Evolutionary conservation across 805 yeast species (phyloP).

Genomic region (Isabelozyma rhagii): DNA sequence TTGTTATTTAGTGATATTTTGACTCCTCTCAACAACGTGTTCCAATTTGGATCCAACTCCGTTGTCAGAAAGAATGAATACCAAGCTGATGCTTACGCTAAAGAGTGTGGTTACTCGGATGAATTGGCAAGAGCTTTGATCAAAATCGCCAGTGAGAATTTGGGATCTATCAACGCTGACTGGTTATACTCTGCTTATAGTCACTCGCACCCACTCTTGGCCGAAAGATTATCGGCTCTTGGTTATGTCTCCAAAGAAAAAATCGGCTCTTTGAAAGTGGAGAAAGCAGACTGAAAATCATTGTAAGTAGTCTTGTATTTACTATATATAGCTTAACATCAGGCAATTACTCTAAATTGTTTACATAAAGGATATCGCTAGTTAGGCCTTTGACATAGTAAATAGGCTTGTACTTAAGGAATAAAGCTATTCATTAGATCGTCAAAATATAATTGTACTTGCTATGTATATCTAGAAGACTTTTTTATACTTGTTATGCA

Average conservation of each 20-base stretch:
- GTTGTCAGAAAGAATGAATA: slow-evolving; percentile 85
- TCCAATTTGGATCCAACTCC: slow-evolving; percentile 64
- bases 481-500: slow-evolving; percentile 15
- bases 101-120: slow-evolving; percentile 63
- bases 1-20: slow-evolving; percentile 73
- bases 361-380: too few species aligned
- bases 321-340: background rate
- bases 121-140: slow-evolving; percentile 72
- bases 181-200: slow-evolving; percentile 85
- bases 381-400: too few species aligned
- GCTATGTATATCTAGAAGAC: background rate
- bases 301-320: background rate
- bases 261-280: slow-evolving; percentile 10
- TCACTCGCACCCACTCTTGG: slow-evolving; percentile 86
- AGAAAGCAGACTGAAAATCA: background rate
- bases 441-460: background rate
- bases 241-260: slow-evolving; percentile 45
- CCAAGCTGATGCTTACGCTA: slow-evolving; percentile 90
- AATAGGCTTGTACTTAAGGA: too few species aligned
- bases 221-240: slow-evolving; percentile 83
- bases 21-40: slow-evolving; percentile 69
- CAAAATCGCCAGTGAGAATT: slow-evolving; percentile 73
- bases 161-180: slow-evolving; percentile 85
- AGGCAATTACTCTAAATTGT: too few species aligned
- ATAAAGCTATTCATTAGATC: background rate